These are phyloP conservation scores for Lyophyllum shimeji DNA, from an alignment of 768 basidiomycete genomes.

Conservation along the genomic window DNA sequence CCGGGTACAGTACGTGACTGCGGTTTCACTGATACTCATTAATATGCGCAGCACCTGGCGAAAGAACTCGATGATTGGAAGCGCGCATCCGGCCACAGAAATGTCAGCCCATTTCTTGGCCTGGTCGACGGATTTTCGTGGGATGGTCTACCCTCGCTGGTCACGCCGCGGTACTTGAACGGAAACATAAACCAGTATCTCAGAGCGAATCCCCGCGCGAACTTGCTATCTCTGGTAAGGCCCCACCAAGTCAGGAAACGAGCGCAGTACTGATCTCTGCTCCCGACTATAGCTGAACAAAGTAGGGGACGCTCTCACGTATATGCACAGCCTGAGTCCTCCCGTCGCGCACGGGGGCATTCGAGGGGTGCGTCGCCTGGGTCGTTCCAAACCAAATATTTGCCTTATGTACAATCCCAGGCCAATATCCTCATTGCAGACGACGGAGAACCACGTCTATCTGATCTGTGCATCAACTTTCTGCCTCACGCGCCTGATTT, in stretches of 20 bases:
- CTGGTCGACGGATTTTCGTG: constrained; percentile 6
- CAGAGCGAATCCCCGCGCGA: not conserved
- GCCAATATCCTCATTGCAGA: constrained; percentile 25
- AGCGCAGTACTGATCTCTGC: not conserved
- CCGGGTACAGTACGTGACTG: not conserved
- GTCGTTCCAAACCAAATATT: not conserved
- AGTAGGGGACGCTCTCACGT: constrained; percentile 23
- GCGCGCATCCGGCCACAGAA: constrained; percentile 12
- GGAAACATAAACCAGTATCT: constrained; percentile 18
- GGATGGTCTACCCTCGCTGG: constrained; percentile 13
- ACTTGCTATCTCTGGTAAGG: constrained; percentile 11
- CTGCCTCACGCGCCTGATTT: constrained; percentile 9
- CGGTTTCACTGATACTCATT: not conserved
- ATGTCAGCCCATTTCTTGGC: constrained; percentile 18
- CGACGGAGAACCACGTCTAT: constrained; percentile 16
- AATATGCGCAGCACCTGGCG: constrained; percentile 5
- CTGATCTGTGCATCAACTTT: constrained; percentile 20
- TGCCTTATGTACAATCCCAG: constrained; percentile 6
- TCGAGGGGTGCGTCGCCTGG: constrained; percentile 22
- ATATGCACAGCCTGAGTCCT: constrained; percentile 23
- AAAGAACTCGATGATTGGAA: constrained; percentile 18
- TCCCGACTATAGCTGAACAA: constrained; percentile 13
- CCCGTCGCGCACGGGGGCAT: constrained; percentile 27
- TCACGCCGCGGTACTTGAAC: constrained; percentile 8
- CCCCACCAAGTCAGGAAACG: not conserved